Conservation (phyloP, 192 early-diverging fungal species). For the Podochytrium sp. region DNA sequence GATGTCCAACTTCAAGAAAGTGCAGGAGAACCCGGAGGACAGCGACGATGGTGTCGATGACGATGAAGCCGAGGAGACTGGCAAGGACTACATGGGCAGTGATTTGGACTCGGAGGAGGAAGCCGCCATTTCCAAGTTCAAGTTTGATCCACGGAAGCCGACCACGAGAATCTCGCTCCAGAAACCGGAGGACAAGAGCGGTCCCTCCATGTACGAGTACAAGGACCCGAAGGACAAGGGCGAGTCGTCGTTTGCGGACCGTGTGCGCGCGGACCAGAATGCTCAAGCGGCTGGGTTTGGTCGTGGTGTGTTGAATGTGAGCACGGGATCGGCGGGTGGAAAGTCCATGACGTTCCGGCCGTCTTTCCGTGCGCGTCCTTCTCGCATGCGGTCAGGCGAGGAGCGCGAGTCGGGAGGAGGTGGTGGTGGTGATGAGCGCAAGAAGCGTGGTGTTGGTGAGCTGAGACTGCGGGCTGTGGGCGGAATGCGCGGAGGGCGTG, state of each 20-base stretch:
- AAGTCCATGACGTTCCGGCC: constrained; percentile 50
- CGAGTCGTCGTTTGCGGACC: constrained; percentile 35
- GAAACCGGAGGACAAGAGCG: constrained; percentile 21
- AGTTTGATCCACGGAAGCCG: constrained; percentile 31
- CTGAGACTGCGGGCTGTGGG: constrained; percentile 21
- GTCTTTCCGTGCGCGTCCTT: background rate
- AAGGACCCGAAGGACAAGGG: constrained; percentile 17
- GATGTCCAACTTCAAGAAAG: constrained; percentile 45
- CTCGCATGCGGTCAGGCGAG: constrained; percentile 14
- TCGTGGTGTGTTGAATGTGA: constrained; percentile 12
- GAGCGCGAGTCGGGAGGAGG: background rate
- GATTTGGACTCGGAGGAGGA: constrained; percentile 22
- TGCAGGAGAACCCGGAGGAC: constrained; percentile 28
- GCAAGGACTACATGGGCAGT: constrained; percentile 15
- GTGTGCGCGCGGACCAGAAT: constrained; percentile 12
- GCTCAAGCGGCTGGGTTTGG: background rate
- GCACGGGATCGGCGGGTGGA: constrained; percentile 26
- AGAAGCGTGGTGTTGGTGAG: constrained; percentile 26
- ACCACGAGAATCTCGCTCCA: constrained; percentile 38
- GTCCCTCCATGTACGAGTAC: constrained; percentile 45
- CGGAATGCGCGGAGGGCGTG: constrained; percentile 4
- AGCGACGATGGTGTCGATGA: constrained; percentile 15
- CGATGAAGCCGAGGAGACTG: constrained; percentile 22
- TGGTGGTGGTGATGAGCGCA: constrained; percentile 19
- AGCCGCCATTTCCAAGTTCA: constrained; percentile 14